Base-by-base conservation (phyloP, 192 early-diverging fungal genomes). In the Backusella morwellensis region DNA sequence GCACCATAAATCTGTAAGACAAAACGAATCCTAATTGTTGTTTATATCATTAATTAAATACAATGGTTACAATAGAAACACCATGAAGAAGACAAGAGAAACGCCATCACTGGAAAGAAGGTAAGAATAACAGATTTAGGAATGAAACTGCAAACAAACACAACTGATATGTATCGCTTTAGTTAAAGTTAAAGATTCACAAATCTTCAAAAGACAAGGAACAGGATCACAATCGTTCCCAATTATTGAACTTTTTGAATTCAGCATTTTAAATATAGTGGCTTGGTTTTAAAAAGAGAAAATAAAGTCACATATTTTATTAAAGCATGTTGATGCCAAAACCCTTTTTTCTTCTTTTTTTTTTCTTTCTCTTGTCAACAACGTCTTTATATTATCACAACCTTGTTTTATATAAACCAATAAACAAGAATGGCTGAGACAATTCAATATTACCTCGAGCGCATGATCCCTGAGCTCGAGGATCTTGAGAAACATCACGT, bases 401-500 rank as follows among this genome's bases (percentile, higher is more conserved):
- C 42, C 35, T 44, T 41, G 1, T 70, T 70, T 40, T 42, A 40
- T 38, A 70, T 71, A 71, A 71, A 5, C 15, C 32, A 44, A 71
- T 42, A 26, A 66, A 88, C 63, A 66, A 88, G 54, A 67, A 98
- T 97, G 96, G 96, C 96, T 8, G 97, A 96, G 74, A 87, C 83
- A 26, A 96, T 97, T 23, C 93, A 95, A 81, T 95, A 90, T 86
- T 92, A 95, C 74, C 91, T 99, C 72, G 97, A 97, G 88, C 87
- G 89, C 81, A 97, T 97, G 95, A 86, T 97, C 47, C 92, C 93
- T 29, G 97, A 97, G 86, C 87, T 98, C 47, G 89, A 96, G 80
- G 97, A 97, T 81, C 85, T 96, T 35, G 92, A 95, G 86, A 88
- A 91, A 23, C 85, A 89, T 54, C 89, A 89, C 15, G 78, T 98